These are phyloP conservation scores for Metschnikowia henanensis DNA, from an alignment of 805 yeast species.

Conservation along the genomic window DNA sequence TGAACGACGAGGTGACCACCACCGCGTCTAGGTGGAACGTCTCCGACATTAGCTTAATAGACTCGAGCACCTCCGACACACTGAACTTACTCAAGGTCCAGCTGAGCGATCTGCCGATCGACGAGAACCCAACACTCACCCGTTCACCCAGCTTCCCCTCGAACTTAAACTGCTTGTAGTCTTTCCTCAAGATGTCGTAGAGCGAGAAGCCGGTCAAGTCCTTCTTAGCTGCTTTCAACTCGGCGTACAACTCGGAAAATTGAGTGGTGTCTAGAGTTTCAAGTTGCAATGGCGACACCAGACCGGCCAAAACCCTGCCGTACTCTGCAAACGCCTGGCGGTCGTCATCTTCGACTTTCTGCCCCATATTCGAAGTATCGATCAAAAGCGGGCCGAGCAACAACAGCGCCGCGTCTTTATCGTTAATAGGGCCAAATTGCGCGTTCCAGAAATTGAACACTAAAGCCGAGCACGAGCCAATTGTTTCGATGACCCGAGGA, in stretches of 20 bases:
- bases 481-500: constrained; percentile 61
- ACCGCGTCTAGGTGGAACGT: constrained; percentile 29
- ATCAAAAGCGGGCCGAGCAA: constrained; percentile 67
- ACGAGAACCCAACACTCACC: constrained; percentile 67
- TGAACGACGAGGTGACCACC: constrained; percentile 41
- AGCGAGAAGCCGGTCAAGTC: constrained; percentile 64
- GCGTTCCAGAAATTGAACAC: constrained; percentile 63
- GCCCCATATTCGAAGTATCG: constrained; percentile 71
- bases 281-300: neutral
- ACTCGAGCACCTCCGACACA: constrained; percentile 22
- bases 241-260: constrained; percentile 20
- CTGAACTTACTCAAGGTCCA: constrained; percentile 45
- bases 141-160: constrained; percentile 25
- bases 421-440: constrained; percentile 16
- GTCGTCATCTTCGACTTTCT: constrained; percentile 66
- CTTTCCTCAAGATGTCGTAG: constrained; percentile 71
- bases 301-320: constrained; percentile 17
- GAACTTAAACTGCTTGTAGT: constrained; percentile 71
- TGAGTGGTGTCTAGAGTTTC: neutral
- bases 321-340: constrained; percentile 43
- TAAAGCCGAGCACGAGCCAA: constrained; percentile 81
- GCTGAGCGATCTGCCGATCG: constrained; percentile 61
- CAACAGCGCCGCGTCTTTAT: constrained; percentile 42
- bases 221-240: constrained; percentile 51
- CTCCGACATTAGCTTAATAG: constrained; percentile 23